A percentile compares a stretch with the other conserved stretches of the same genome.
These are phyloP conservation scores for Pestalotiopsis fici DNA, from an alignment of 2,329 filamentous ascomycete species.

Conservation along the genomic window DNA sequence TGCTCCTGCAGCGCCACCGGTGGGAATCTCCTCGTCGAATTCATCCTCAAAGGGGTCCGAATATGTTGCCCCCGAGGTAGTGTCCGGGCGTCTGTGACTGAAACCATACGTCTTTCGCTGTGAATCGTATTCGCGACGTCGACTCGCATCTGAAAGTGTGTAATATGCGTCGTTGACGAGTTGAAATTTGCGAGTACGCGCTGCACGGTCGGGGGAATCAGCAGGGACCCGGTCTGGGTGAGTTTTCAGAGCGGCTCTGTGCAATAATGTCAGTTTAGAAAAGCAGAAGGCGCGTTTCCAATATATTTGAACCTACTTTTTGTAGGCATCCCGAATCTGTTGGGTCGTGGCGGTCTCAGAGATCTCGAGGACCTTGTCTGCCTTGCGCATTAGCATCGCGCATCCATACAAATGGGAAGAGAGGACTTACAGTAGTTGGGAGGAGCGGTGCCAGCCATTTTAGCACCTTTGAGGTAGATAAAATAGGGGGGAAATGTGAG, in stretches of 20 bases:
- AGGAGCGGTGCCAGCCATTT: slow-evolving; percentile 38
- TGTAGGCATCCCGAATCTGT: slow-evolving; percentile 93
- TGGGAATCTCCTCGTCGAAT: slow-evolving; percentile 38
- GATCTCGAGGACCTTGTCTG: slow-evolving; percentile 76
- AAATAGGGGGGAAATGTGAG: not conserved
- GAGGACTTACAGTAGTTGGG: slow-evolving; percentile 59
- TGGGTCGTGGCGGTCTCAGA: slow-evolving; percentile 73
- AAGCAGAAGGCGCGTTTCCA: too few relatives aligned
- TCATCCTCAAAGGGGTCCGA: slow-evolving; percentile 49
- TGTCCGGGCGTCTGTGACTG: slow-evolving; percentile 31
- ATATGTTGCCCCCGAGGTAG: slow-evolving; percentile 38
- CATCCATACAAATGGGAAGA: slow-evolving; percentile 8
- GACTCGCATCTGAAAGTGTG: slow-evolving; percentile 76
- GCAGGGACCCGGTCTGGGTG: slow-evolving; percentile 88
- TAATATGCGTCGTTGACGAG: slow-evolving; percentile 93
- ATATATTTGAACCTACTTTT: slow-evolving; percentile 57
- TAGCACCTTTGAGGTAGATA: slow-evolving; percentile 18
- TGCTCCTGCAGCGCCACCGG: slow-evolving; percentile 40
- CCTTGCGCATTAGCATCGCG: slow-evolving; percentile 21
- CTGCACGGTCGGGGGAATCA: slow-evolving; percentile 78
- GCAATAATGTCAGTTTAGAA: not conserved
- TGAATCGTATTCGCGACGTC: slow-evolving; percentile 83
- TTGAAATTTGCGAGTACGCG: slow-evolving; percentile 86
- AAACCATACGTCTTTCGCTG: slow-evolving; percentile 62
- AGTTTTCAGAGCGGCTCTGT: slow-evolving; percentile 82